Percentiles rank a stretch among this genome's conserved stretches.
Conservation (phyloP, 441 rosid species). For the Raphanus hybrid region DNA sequence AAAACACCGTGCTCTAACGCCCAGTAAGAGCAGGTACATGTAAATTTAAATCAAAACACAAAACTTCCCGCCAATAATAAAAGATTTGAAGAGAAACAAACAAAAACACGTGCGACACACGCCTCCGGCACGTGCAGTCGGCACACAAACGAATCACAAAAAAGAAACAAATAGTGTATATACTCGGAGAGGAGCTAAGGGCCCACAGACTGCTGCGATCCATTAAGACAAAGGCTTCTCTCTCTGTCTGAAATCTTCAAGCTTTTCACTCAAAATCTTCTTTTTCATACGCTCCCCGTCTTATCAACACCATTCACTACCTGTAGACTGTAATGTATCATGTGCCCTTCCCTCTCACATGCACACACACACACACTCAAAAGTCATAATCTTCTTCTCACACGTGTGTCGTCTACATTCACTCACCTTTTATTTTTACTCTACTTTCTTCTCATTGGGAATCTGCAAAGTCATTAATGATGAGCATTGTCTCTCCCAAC, state of each 20-base stretch:
- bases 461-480: conserved; percentile 73
- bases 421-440: neutral
- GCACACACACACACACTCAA: conserved; percentile 11
- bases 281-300: conserved; percentile 37
- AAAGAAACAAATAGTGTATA: conserved; percentile 15
- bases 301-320: conserved; percentile 33
- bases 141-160: conserved; percentile 29
- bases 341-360: neutral
- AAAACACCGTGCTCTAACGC: conserved; percentile 24
- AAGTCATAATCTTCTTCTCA: conserved; percentile 12
- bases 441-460: conserved; percentile 73
- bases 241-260: conserved; percentile 6
- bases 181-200: conserved; percentile 9
- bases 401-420: conserved; percentile 32
- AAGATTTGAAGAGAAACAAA: conserved; percentile 37
- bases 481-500: conserved; percentile 58
- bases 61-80: conserved; percentile 43
- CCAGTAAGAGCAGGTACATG: conserved; percentile 30
- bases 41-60: conserved; percentile 21
- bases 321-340: conserved; percentile 22
- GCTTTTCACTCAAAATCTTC: conserved; percentile 18
- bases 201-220: conserved; percentile 34
- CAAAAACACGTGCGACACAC: conserved; percentile 41
- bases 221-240: conserved; percentile 37
- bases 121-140: conserved; percentile 42